A percentile compares a stretch with the other conserved stretches of the same genome.
Conservation (phyloP, 2,329 filamentous ascomycete species). For the Talaromyces albobiverticillius region DNA sequence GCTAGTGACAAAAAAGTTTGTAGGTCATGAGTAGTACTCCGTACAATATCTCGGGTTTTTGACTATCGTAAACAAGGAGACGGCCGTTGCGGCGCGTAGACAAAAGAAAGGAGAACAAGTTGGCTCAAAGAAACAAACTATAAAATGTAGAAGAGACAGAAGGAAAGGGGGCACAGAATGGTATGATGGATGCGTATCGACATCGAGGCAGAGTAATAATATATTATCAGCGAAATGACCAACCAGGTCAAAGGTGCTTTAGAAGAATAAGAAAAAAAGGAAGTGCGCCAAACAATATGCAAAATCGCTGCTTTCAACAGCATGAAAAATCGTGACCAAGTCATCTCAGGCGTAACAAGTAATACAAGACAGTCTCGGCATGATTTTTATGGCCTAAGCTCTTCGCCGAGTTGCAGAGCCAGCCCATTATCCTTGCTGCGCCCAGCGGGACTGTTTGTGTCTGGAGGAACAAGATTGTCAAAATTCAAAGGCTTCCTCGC, state of each 20-base stretch:
- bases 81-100: background rate
- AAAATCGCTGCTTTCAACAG: conserved; percentile 2
- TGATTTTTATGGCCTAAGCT: conserved; percentile 51
- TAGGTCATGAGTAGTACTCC: background rate
- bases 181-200: conserved; percentile 6
- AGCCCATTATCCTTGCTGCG: conserved; percentile 50
- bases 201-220: background rate
- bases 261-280: background rate
- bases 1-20: background rate
- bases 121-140: too few species aligned
- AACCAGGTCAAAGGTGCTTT: background rate
- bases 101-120: background rate
- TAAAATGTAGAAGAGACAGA: background rate
- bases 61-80: background rate
- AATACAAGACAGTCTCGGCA: background rate
- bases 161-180: background rate
- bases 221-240: conserved; percentile 3
- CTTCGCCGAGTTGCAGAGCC: conserved; percentile 65
- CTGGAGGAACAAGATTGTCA: conserved; percentile 65
- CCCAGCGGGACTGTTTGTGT: conserved; percentile 42
- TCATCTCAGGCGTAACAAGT: conserved; percentile 13
- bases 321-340: conserved; percentile 13
- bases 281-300: conserved; percentile 3
- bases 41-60: too few species aligned
- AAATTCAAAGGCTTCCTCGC: conserved; percentile 78